Conservation (phyloP, 1,284 basidiomycete genomes). For the Heterobasidion irregulare region DNA sequence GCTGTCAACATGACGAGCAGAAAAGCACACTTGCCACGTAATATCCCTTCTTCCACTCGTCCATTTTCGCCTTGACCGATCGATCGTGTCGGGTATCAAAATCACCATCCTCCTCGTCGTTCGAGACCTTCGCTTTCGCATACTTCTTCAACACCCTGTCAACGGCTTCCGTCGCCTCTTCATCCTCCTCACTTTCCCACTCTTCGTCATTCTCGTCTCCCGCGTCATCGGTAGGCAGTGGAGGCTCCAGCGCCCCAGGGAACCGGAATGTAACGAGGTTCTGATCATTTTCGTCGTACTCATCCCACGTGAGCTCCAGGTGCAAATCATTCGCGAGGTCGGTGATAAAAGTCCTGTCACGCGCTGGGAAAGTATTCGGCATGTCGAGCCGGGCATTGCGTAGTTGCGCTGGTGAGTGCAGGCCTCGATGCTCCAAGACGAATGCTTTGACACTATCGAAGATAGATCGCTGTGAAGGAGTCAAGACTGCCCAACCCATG, state of each 20-base stretch:
- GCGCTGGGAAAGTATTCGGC: constrained; percentile 69
- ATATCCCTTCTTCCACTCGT: constrained; percentile 87
- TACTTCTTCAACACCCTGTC: constrained; percentile 86
- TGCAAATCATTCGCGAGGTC: constrained; percentile 71
- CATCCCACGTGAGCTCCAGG: constrained; percentile 79
- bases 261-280: constrained; percentile 62
- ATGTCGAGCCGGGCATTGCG: constrained; percentile 47
- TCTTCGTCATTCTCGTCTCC: constrained; percentile 22
- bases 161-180: constrained; percentile 53
- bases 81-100: constrained; percentile 74
- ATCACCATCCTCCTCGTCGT: constrained; percentile 60
- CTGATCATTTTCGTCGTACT: constrained; percentile 78
- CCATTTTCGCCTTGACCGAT: constrained; percentile 77
- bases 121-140: constrained; percentile 70
- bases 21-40: constrained; percentile 58
- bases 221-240: constrained; percentile 28
- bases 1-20: not conserved
- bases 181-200: constrained; percentile 41
- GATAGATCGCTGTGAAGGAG: constrained; percentile 64
- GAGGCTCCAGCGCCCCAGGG: constrained; percentile 40
- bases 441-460: constrained; percentile 74
- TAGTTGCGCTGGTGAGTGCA: constrained; percentile 24
- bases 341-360: constrained; percentile 72
- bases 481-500: constrained; percentile 44
- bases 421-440: constrained; percentile 46